These are phyloP conservation scores for Cyberlindnera subsufficiens DNA, from an alignment of 805 yeast genomes.

Conservation along the genomic window DNA sequence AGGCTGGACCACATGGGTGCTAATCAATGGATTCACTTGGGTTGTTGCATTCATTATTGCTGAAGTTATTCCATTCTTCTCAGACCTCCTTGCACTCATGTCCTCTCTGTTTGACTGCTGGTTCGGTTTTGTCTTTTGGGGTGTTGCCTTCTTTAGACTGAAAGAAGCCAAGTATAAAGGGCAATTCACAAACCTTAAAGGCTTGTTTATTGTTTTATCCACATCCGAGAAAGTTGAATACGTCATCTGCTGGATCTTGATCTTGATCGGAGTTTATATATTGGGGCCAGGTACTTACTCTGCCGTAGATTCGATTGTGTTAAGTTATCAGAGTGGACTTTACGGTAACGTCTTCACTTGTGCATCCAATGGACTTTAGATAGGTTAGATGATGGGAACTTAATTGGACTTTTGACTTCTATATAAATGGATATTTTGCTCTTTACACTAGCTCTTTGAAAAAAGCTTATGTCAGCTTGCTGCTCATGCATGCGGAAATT, in stretches of 20 bases:
- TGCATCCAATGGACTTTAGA: slow-evolving; percentile 34
- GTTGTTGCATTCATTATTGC: slow-evolving; percentile 50
- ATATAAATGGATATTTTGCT: too few species aligned
- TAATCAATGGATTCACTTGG: slow-evolving; percentile 40
- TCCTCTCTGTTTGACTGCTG: slow-evolving; percentile 59
- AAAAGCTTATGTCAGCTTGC: too few species aligned
- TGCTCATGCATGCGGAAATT: too few species aligned
- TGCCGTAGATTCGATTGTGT: slow-evolving; percentile 47
- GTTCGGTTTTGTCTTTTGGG: slow-evolving; percentile 63
- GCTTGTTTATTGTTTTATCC: slow-evolving; percentile 26
- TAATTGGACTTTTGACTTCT: background rate
- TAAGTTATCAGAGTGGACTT: slow-evolving; percentile 39
- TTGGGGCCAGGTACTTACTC: slow-evolving; percentile 58
- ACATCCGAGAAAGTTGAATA: slow-evolving; percentile 32
- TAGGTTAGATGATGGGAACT: too few species aligned
- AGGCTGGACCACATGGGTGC: slow-evolving; percentile 52
- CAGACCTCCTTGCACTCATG: slow-evolving; percentile 52
- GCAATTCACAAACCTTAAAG: slow-evolving; percentile 20
- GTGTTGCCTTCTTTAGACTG: slow-evolving; percentile 47
- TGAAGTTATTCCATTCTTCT: slow-evolving; percentile 60
- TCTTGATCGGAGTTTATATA: slow-evolving; percentile 44
- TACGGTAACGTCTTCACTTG: slow-evolving; percentile 51
- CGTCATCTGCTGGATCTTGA: slow-evolving; percentile 30
- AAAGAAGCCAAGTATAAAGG: slow-evolving; percentile 29
- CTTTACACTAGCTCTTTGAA: too few species aligned